Conservation (phyloP, 148 eudicot genomes). For the Tetragonia tetragonoides region DNA sequence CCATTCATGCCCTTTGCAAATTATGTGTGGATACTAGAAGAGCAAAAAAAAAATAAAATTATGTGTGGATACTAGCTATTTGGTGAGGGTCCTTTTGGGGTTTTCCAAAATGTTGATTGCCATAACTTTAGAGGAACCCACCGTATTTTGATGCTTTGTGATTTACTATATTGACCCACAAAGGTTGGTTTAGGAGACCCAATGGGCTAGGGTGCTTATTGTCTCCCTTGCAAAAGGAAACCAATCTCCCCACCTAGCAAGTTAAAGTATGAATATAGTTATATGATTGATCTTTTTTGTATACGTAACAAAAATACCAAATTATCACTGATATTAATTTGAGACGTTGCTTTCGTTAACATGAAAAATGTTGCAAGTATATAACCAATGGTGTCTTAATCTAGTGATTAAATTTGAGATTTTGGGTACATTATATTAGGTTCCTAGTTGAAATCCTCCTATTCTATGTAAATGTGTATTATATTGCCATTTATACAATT, state of each 20-base stretch:
- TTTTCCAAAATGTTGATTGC: constrained; percentile 22
- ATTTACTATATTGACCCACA: constrained; percentile 19
- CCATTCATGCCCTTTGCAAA: not conserved
- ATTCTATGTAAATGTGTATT: too few species aligned
- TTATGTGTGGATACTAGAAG: not conserved
- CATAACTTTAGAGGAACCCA: constrained; percentile 26
- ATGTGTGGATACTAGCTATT: too few species aligned
- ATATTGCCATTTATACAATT: too few species aligned
- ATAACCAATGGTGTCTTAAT: too few species aligned
- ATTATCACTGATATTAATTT: too few species aligned
- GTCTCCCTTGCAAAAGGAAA: not conserved
- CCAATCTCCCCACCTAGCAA: constrained; percentile 2
- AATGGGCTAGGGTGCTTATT: constrained; percentile 5
- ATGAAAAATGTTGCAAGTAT: too few species aligned
- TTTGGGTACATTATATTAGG: too few species aligned
- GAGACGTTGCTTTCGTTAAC: too few species aligned
- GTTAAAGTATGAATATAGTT: constrained; percentile 1
- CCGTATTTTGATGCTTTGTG: constrained; percentile 18
- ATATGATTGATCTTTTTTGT: constrained; percentile 13
- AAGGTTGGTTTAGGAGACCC: not conserved
- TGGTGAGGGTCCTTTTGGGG: not conserved
- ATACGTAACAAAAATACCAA: constrained; percentile 20
- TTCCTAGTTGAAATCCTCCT: too few species aligned
- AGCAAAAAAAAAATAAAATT: too few species aligned
- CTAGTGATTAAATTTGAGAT: too few species aligned